Base-by-base conservation (phyloP, 2,329 filamentous ascomycete species). In the Aspergillus flavus region DNA sequence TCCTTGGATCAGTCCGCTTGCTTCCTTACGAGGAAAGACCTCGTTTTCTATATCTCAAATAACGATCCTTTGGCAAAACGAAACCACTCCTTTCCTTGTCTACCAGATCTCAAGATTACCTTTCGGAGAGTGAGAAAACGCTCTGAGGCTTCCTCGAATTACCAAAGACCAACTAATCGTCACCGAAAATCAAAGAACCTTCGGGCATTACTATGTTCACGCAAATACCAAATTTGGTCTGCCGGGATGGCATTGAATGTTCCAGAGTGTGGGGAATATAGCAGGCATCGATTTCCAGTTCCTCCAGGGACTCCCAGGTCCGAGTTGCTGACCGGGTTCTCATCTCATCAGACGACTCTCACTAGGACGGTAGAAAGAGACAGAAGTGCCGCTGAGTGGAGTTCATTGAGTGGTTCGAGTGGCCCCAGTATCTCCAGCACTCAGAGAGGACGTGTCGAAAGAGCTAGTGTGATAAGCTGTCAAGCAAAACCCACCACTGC, bases 261-360 rank as follows among this genome's bases (percentile, higher is more conserved):
- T 16, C 66, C 57, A 19, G 64, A 61, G 52, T 65, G 39, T 46
- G 58, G 58, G 7, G 59, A 36, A 30, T 57, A 64, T 57, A 71
- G 59, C 55, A 61, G 39, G 58, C 66, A 61, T 10, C 69, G 66
- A 23, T 66, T 73, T 6, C 68, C 69, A 16, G 75, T 71, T 7
- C 75, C 76, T 4, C 78, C 78, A 19, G 78, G 79, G 28, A 80
- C 73, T 3, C 78, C 78, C 3, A 62, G 68, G 6, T 71, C 73
- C 2, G 72, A 71, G 6, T 46, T 75, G 0, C 53, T 79, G 39
- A 67, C 64, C 21, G 70, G 70, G 46, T 30, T 68, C 36, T 66
- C 68, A 3, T 67, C 68, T 1, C 66, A 68, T 19, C 59, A 60
- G n/a, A 14, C 53, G 11, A 34, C n/a, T 28, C 32, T 56, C 1